Percentiles rank a stretch among this genome's conserved stretches.
Conservation (phyloP, 2,329 filamentous ascomycete species). For the Alternaria arbusti region DNA sequence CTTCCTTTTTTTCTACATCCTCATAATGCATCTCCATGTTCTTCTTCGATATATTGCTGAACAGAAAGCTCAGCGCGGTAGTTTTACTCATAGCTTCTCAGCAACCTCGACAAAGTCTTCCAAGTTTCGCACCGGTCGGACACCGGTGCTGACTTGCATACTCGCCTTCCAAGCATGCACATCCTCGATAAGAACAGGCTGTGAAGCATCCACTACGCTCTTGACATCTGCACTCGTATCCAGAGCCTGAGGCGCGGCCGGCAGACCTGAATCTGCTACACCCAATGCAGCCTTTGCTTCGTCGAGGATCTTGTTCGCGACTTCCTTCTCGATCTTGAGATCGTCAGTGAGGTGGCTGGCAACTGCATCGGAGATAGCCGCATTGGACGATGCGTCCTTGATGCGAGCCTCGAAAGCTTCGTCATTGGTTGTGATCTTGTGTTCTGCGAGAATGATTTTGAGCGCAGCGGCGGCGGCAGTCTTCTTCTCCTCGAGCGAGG, state of each 20-base stretch:
- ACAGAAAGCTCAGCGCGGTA: neutral
- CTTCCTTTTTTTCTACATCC: neutral
- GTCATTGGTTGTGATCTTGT: constrained; percentile 54
- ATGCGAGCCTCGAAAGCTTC: constrained; percentile 54
- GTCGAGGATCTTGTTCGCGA: constrained; percentile 56
- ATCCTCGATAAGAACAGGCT: constrained; percentile 72
- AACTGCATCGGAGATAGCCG: constrained; percentile 59
- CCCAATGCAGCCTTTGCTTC: constrained; percentile 58
- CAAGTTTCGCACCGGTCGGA: constrained; percentile 75
- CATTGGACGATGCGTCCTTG: constrained; percentile 53
- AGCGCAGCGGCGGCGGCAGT: constrained; percentile 43
- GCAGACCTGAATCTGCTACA: constrained; percentile 36
- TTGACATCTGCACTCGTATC: constrained; percentile 29
- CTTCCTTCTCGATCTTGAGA: constrained; percentile 57
- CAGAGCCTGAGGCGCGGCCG: constrained; percentile 52
- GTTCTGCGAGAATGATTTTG: constrained; percentile 54
- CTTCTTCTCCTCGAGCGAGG: constrained; percentile 52
- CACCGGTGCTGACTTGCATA: constrained; percentile 74
- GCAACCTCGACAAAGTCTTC: constrained; percentile 79
- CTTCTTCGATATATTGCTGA: neutral
- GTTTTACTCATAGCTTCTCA: constrained; percentile 23
- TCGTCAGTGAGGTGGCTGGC: constrained; percentile 55
- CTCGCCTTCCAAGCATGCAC: constrained; percentile 81
- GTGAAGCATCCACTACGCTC: constrained; percentile 31
- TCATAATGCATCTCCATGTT: neutral